Conservation (phyloP, 352 stramenopile genomes). For the Blastocystis sp. region DNA sequence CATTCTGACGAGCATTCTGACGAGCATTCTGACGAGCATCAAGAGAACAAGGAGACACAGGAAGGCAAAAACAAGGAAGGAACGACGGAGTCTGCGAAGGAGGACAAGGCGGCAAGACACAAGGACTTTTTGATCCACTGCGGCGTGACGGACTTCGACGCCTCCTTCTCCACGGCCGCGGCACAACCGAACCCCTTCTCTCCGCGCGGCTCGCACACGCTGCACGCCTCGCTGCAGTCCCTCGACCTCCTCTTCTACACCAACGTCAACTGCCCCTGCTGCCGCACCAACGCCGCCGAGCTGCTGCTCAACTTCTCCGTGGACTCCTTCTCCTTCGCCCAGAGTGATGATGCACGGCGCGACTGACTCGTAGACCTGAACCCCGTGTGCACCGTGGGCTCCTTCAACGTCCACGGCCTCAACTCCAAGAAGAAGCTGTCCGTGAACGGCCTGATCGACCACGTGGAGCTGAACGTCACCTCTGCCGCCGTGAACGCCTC, state of each 20-base stretch:
- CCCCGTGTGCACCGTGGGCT: not conserved
- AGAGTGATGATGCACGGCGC: not conserved
- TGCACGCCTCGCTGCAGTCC: constrained; percentile 8
- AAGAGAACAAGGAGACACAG: not conserved
- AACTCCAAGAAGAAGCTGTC: constrained; percentile 35
- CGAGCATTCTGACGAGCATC: not conserved
- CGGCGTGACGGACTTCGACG: constrained; percentile 17
- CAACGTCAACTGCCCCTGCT: constrained; percentile 35
- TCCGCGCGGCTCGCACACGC: not conserved
- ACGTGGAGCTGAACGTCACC: not conserved
- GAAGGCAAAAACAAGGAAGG: no score
- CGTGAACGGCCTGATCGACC: not conserved
- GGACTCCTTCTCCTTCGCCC: not conserved
- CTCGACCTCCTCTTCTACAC: constrained; percentile 37
- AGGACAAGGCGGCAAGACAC: not conserved
- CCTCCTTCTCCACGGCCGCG: not conserved
- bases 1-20: no score
- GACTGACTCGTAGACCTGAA: not conserved
- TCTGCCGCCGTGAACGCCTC: not conserved
- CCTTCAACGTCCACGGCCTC: constrained; percentile 14
- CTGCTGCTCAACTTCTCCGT: not conserved
- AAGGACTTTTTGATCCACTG: constrained; percentile 41
- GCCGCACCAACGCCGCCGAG: not conserved
- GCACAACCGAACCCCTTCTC: not conserved
- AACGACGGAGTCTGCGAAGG: no score